A percentile compares a stretch with the other conserved stretches of the same genome.
Conservation (phyloP, 1,139 yeast genomes). For the Yamadazyma jaroonii region DNA sequence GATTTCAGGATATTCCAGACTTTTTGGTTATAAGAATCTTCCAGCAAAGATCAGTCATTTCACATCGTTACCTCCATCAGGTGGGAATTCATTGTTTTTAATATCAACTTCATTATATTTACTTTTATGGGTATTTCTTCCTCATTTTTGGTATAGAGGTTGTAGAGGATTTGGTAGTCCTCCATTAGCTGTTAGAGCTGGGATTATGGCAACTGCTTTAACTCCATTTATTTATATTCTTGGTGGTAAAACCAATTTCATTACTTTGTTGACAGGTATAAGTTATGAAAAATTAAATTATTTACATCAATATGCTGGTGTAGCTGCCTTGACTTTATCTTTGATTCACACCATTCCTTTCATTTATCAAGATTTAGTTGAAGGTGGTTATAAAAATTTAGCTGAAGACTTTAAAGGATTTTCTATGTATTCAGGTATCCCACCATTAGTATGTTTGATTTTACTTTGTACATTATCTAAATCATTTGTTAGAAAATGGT, state of each 20-base stretch:
- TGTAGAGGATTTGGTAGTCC: slow-evolving; percentile 63
- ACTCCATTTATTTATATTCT: slow-evolving; percentile 51
- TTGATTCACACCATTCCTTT: slow-evolving; percentile 58
- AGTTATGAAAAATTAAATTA: slow-evolving; percentile 55
- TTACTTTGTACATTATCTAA: slow-evolving; percentile 48
- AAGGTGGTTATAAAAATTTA: slow-evolving; percentile 46
- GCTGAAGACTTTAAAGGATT: slow-evolving; percentile 15
- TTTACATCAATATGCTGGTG: slow-evolving; percentile 50
- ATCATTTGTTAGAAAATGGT: slow-evolving; percentile 37
- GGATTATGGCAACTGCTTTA: slow-evolving; percentile 51
- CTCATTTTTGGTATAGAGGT: slow-evolving; percentile 55
- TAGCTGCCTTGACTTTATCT: slow-evolving; percentile 44
- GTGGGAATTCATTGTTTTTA: slow-evolving; percentile 46
- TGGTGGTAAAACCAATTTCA: slow-evolving; percentile 53
- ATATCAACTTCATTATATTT: slow-evolving; percentile 42
- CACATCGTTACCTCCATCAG: slow-evolving; percentile 51
- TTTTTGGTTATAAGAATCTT: slow-evolving; percentile 47
- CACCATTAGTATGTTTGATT: slow-evolving; percentile 46
- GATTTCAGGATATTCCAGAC: slow-evolving; percentile 40
- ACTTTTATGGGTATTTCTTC: slow-evolving; percentile 43
- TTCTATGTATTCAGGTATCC: slow-evolving; percentile 30
- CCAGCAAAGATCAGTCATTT: slow-evolving; percentile 33
- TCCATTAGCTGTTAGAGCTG: slow-evolving; percentile 59
- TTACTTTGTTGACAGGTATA: slow-evolving; percentile 51
- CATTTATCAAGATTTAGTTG: slow-evolving; percentile 41